Conservation (phyloP, 306 rosid genomes). For the Cicer cuneatum region DNA sequence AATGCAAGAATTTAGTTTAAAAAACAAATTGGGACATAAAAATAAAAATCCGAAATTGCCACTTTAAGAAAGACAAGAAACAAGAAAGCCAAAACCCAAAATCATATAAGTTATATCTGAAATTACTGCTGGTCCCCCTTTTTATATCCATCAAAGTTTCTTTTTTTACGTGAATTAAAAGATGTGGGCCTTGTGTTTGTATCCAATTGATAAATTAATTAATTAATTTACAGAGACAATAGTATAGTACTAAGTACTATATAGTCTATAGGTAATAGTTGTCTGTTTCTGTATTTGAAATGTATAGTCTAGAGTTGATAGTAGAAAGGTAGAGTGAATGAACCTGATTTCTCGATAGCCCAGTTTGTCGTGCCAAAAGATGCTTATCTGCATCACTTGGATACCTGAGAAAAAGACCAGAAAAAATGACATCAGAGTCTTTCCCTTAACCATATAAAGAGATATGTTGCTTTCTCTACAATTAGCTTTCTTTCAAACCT, state of each 20-base stretch:
- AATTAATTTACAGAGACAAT: background rate
- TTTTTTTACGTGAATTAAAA: constrained; percentile 17
- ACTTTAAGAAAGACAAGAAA: constrained; percentile 43
- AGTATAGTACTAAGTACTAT: no score
- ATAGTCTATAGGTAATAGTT: constrained; percentile 6
- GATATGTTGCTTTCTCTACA: constrained; percentile 57
- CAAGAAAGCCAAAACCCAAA: constrained; percentile 51
- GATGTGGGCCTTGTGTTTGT: constrained; percentile 42
- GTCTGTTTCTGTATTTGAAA: constrained; percentile 19
- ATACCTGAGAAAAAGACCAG: constrained; percentile 90
- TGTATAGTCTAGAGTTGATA: background rate
- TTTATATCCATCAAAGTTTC: constrained; percentile 13
- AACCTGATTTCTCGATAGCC: constrained; percentile 94
- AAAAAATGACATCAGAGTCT: constrained; percentile 73
- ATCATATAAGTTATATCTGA: constrained; percentile 53
- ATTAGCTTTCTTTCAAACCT: constrained; percentile 30
- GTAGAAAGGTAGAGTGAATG: constrained; percentile 40
- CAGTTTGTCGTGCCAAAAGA: constrained; percentile 91
- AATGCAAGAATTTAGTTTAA: background rate
- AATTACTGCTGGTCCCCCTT: constrained; percentile 63
- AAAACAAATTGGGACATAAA: background rate
- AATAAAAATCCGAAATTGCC: constrained; percentile 2
- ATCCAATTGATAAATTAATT: constrained; percentile 3
- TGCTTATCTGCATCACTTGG: constrained; percentile 99
- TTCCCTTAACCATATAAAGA: constrained; percentile 58